Evolutionary conservation across 192 early-diverging fungal species (phyloP).

Genomic region (Linnemannia hyalina): DNA sequence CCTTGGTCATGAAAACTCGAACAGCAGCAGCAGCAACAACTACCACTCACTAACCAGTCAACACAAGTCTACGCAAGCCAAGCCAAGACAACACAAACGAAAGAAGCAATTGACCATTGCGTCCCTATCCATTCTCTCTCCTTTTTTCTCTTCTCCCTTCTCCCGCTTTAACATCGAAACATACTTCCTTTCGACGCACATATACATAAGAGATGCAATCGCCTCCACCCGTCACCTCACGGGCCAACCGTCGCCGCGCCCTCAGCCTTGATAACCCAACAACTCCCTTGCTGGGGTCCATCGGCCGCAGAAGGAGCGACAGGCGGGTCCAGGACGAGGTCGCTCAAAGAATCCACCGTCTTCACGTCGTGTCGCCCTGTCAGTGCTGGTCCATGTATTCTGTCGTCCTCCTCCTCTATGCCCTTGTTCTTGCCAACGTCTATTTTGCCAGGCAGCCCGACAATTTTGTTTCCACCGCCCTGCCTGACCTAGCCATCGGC

Average conservation of each 20-base stretch:
- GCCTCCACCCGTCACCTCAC: conserved; percentile 36
- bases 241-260: conserved; percentile 48
- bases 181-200: background rate
- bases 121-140: background rate
- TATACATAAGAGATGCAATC: conserved; percentile 26
- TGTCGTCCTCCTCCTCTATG: conserved; percentile 22
- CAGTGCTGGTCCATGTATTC: conserved; percentile 42
- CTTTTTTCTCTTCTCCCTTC: background rate
- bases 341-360: conserved; percentile 18
- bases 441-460: conserved; percentile 21
- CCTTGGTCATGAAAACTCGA: background rate
- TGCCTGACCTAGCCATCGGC: conserved; percentile 27
- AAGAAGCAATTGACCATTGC: background rate
- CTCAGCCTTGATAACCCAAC: conserved; percentile 41
- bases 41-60: background rate
- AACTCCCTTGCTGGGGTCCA: conserved; percentile 33
- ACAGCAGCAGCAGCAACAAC: background rate
- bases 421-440: conserved; percentile 13
- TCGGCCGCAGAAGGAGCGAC: conserved; percentile 31
- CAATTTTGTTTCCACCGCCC: conserved; percentile 13
- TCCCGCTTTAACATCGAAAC: background rate
- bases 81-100: no score
- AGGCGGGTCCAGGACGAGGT: conserved; percentile 38
- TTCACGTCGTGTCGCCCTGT: conserved; percentile 18
- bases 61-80: background rate